Percentiles rank a stretch among this genome's conserved stretches.
phyloP scores from a whole-genome alignment of 176 grass and related monocot species.

The Bromus sterilis region DNA sequence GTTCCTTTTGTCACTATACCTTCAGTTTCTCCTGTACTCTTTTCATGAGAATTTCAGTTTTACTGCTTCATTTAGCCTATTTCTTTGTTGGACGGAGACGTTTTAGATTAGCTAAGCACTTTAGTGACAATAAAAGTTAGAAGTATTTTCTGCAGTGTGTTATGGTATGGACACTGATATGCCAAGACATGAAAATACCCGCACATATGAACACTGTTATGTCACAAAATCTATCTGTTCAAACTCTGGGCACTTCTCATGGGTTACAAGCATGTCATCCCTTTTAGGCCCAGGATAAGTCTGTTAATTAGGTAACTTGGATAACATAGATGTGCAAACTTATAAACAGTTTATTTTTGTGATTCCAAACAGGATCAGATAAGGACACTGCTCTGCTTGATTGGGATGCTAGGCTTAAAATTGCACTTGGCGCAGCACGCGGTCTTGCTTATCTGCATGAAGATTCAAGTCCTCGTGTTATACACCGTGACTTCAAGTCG shows the following conservation, averaged over 20 bases:
- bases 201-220: background rate
- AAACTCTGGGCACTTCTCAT: background rate
- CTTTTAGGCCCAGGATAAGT: background rate
- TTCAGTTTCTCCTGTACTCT: slow-evolving; percentile 20
- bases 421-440: slow-evolving; percentile 85
- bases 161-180: background rate
- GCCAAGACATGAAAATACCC: background rate
- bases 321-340: slow-evolving; percentile 8
- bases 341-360: background rate
- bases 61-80: background rate
- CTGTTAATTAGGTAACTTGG: background rate
- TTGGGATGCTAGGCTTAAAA: slow-evolving; percentile 82
- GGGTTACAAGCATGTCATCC: background rate
- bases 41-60: slow-evolving; percentile 6
- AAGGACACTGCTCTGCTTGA: slow-evolving; percentile 57
- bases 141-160: background rate
- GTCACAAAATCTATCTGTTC: background rate
- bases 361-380: slow-evolving; percentile 50
- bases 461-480: slow-evolving; percentile 97
- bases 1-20: background rate
- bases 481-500: slow-evolving; percentile 98
- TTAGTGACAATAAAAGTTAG: background rate
- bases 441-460: slow-evolving; percentile 95
- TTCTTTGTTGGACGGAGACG: slow-evolving; percentile 4
- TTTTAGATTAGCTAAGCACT: slow-evolving; percentile 2